Percentiles rank a stretch among this genome's conserved stretches.
Evolutionary conservation across 768 basidiomycete species (phyloP).

Genomic region (Auriscalpium vulgare): DNA sequence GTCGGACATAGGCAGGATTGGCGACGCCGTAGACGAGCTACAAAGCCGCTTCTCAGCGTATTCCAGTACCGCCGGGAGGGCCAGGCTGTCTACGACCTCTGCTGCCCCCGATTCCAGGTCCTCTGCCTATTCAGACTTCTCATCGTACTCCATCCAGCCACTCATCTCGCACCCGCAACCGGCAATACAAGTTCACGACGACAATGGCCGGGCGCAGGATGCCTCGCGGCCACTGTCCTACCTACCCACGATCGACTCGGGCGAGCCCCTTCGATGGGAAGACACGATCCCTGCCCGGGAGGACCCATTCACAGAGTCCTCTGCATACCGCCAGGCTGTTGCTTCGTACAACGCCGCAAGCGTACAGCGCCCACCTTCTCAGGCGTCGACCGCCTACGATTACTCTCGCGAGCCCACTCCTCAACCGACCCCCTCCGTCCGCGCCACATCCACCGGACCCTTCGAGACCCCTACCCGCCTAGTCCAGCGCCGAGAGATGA

Average conservation of each 20-base stretch:
- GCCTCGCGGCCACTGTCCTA: neutral
- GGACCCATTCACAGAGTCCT: constrained; percentile 24
- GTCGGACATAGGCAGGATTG: constrained; percentile 10
- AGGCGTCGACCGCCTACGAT: constrained; percentile 6
- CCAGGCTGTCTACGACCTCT: neutral
- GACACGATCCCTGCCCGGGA: constrained; percentile 5
- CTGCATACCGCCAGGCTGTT: neutral
- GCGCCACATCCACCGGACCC: neutral
- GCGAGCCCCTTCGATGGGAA: constrained; percentile 23
- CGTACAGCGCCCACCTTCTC: constrained; percentile 4
- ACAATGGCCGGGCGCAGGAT: neutral
- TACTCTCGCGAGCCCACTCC: constrained; percentile 4
- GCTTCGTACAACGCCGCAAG: constrained; percentile 1
- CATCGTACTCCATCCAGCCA: neutral
- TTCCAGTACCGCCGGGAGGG: neutral
- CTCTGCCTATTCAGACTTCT: neutral
- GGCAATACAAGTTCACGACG: neutral
- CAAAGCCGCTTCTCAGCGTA: constrained; percentile 6
- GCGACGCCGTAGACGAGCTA: constrained; percentile 9
- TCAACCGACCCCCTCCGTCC: neutral
- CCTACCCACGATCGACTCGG: constrained; percentile 26
- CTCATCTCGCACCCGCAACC: neutral
- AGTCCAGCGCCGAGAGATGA: constrained; percentile 4
- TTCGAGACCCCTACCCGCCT: constrained; percentile 8
- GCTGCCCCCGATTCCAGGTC: neutral